phyloP scores from a whole-genome alignment of 768 basidiomycete genomes.

The Filobasidium wieringae region DNA sequence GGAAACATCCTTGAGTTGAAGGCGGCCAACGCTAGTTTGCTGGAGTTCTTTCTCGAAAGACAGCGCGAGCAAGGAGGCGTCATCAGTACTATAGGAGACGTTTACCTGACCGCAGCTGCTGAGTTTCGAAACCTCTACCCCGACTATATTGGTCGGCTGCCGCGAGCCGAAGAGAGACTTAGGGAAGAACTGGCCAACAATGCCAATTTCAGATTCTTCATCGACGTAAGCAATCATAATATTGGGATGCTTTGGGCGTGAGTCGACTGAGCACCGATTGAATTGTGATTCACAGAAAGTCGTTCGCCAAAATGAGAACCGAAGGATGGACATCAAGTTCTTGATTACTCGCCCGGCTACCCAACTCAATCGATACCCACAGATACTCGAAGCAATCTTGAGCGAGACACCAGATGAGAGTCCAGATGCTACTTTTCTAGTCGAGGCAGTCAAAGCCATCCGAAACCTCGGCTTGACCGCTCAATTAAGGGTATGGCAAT shows the following conservation, averaged over 20 bases:
- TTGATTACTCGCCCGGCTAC: constrained; percentile 68
- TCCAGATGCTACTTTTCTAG: constrained; percentile 67
- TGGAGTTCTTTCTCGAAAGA: constrained; percentile 74
- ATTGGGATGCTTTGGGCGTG: background rate
- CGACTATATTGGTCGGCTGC: constrained; percentile 57
- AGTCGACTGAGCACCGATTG: background rate
- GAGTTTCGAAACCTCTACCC: constrained; percentile 82
- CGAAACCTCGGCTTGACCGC: constrained; percentile 67
- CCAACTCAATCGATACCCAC: constrained; percentile 72
- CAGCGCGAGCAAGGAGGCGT: constrained; percentile 76
- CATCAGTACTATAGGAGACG: constrained; percentile 73
- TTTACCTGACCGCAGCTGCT: constrained; percentile 73
- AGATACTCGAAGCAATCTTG: constrained; percentile 71
- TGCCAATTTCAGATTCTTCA: constrained; percentile 65
- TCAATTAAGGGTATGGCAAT: constrained; percentile 79
- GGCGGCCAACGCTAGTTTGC: constrained; percentile 65
- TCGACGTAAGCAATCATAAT: constrained; percentile 47
- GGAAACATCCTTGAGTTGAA: constrained; percentile 84
- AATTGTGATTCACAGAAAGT: constrained; percentile 42
- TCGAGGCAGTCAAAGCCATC: constrained; percentile 74
- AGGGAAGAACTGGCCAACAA: constrained; percentile 78
- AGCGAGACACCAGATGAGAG: constrained; percentile 70
- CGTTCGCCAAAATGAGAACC: constrained; percentile 47
- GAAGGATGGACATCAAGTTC: constrained; percentile 61
- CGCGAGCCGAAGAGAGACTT: constrained; percentile 70